Evolutionary conservation across 345 rosid genomes (phyloP).

Genomic region (Camelina hispida): DNA sequence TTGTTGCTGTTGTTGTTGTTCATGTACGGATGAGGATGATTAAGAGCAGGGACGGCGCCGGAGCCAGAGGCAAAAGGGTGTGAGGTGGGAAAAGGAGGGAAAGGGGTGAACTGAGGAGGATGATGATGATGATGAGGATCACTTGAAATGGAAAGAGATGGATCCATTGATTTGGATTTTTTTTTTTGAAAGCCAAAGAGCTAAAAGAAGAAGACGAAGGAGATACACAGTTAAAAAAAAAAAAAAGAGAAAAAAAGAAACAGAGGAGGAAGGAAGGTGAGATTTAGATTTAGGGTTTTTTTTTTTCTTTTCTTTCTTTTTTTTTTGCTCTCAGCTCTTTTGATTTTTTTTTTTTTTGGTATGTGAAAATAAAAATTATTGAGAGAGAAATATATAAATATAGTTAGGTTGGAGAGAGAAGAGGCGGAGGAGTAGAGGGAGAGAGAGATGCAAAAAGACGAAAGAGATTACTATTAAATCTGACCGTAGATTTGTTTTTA

Average conservation of each 20-base stretch:
- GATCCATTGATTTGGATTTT: conserved; percentile 37
- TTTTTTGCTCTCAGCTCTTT: background rate
- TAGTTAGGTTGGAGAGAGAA: conserved; percentile 11
- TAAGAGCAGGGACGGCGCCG: background rate
- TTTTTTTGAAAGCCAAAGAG: background rate
- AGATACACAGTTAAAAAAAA: conserved; percentile 22
- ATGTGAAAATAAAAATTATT: background rate
- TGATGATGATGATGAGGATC: conserved; percentile 24
- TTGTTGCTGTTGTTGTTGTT: too few species aligned
- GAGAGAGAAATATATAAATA: conserved; percentile 17
- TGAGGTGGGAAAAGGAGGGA: conserved; percentile 4
- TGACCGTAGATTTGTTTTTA: background rate
- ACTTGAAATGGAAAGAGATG: conserved; percentile 32
- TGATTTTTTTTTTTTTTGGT: background rate
- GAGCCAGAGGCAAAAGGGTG: background rate
- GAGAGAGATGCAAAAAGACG: conserved; percentile 2
- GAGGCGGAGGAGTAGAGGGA: conserved; percentile 1
- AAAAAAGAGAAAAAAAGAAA: background rate
- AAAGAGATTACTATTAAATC: background rate
- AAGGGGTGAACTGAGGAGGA: conserved; percentile 26
- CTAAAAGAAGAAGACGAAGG: background rate
- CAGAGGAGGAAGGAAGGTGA: background rate
- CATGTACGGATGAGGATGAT: background rate
- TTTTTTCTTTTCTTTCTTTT: background rate
- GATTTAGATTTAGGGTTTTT: conserved; percentile 32